These are phyloP conservation scores for Camellia sinensis DNA, from an alignment of 148 eudicot species.

Conservation along the genomic window DNA sequence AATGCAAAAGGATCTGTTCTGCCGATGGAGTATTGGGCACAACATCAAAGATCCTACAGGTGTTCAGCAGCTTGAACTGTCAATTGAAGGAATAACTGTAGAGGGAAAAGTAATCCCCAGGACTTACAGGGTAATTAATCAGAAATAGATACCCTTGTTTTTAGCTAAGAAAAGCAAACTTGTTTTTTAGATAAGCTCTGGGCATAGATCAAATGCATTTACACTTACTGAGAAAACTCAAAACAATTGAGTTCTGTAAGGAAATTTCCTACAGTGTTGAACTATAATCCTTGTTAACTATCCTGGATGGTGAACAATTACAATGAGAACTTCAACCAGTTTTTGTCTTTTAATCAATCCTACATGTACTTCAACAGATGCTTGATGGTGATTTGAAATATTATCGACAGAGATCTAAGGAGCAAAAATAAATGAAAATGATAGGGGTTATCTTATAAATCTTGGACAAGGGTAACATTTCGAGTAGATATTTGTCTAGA, in stretches of 20 bases:
- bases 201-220: neutral
- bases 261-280: neutral
- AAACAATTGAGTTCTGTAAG: slow-evolving; percentile 1
- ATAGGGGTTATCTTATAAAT: neutral
- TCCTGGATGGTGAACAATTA: neutral
- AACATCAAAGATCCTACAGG: too few relatives aligned
- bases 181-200: neutral
- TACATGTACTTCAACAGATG: neutral
- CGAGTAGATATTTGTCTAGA: too few relatives aligned
- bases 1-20: neutral
- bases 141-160: neutral
- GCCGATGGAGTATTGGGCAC: neutral
- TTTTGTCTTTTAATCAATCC: neutral
- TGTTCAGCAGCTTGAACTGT: too few relatives aligned
- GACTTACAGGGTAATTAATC: neutral
- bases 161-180: neutral
- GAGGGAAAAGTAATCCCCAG: too few relatives aligned
- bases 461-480: neutral
- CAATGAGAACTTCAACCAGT: neutral
- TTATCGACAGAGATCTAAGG: neutral
- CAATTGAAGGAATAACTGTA: too few relatives aligned
- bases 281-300: neutral
- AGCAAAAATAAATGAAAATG: neutral
- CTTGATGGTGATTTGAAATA: neutral
- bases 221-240: neutral